Evolutionary conservation across 1,284 basidiomycete genomes (phyloP).

Genomic region (Tilletia caries): DNA sequence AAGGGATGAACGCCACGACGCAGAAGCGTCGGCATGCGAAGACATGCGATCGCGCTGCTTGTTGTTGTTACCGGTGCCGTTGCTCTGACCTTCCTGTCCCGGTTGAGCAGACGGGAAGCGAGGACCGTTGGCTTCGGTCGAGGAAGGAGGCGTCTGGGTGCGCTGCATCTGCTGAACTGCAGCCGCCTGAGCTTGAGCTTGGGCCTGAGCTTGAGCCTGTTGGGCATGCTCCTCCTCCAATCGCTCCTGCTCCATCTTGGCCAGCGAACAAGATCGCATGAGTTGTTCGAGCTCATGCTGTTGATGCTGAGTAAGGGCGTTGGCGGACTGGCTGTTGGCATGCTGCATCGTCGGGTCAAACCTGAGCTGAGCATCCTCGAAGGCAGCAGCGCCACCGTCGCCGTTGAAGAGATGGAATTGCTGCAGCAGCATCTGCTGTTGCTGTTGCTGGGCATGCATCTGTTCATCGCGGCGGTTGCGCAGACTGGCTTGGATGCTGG

Average conservation of each 20-base stretch:
- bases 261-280: neutral
- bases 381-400: neutral
- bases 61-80: neutral
- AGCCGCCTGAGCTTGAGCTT: too few species aligned
- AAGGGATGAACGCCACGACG: slow-evolving; percentile 32
- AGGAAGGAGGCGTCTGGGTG: neutral
- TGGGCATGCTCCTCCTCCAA: too few species aligned
- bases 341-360: neutral
- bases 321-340: neutral
- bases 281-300: slow-evolving; percentile 4
- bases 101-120: neutral
- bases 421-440: slow-evolving; percentile 25
- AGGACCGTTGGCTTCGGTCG: neutral
- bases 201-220: too few species aligned
- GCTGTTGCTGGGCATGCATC: slow-evolving; percentile 27
- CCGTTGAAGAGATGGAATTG: slow-evolving; percentile 21
- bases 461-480: slow-evolving; percentile 32
- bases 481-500: slow-evolving; percentile 41
- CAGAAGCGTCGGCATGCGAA: slow-evolving; percentile 26
- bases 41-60: slow-evolving; percentile 10
- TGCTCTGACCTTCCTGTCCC: neutral
- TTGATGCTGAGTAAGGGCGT: slow-evolving; percentile 14
- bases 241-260: neutral
- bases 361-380: slow-evolving; percentile 7
- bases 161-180: neutral